Conservation (phyloP, 1,284 basidiomycete species). For the Moniliella sp. region DNA sequence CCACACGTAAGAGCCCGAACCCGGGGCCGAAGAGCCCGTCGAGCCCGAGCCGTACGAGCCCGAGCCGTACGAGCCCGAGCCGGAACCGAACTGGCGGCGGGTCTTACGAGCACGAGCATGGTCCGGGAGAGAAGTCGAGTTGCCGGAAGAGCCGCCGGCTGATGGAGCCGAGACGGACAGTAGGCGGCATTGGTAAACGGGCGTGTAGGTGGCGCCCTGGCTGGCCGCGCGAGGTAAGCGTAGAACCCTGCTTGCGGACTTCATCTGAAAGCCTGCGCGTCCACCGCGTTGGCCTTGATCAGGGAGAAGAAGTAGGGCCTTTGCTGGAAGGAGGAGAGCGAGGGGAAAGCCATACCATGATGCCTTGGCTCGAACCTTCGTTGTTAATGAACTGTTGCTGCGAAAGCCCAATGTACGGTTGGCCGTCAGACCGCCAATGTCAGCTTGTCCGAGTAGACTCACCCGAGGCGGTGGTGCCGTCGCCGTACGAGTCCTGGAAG, state of each 20-base stretch:
- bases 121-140: no score
- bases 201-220: slow-evolving; percentile 18
- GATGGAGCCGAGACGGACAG: no score
- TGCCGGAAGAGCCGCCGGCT: no score
- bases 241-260: slow-evolving; percentile 40
- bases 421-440: slow-evolving; percentile 32
- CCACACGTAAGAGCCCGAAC: no score
- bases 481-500: slow-evolving; percentile 17
- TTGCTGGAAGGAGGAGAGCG: background rate
- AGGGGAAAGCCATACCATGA: slow-evolving; percentile 19
- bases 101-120: no score
- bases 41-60: no score
- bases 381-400: slow-evolving; percentile 17
- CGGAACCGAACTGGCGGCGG: no score
- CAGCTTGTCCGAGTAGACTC: slow-evolving; percentile 41
- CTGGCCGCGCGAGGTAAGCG: slow-evolving; percentile 44
- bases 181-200: background rate
- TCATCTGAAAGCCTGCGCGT: slow-evolving; percentile 40
- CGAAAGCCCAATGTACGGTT: slow-evolving; percentile 33
- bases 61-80: no score
- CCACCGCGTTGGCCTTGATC: slow-evolving; percentile 2
- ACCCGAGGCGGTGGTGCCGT: slow-evolving; percentile 42
- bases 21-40: no score
- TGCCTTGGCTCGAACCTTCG: slow-evolving; percentile 25
- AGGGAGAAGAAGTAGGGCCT: background rate